Evolutionary conservation across 116 monocot genomes (phyloP).

Genomic region (Iris pallida): DNA sequence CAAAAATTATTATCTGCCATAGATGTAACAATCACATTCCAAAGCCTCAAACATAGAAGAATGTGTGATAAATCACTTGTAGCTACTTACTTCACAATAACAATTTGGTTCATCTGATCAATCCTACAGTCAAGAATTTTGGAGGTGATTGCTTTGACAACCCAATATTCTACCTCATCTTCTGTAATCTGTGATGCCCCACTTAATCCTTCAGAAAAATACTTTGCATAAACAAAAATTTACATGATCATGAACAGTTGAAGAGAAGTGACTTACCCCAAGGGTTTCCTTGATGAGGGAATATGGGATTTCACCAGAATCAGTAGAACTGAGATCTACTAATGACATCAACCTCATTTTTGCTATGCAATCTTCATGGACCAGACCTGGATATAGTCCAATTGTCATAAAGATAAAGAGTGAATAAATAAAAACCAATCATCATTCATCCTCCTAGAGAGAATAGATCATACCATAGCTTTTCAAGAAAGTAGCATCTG

Average conservation of each 20-base stretch:
- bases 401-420: background rate
- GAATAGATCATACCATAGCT: constrained; percentile 50
- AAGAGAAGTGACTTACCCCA: constrained; percentile 31
- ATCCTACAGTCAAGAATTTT: constrained; percentile 88
- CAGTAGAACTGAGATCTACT: constrained; percentile 63
- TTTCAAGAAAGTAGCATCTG: constrained; percentile 58
- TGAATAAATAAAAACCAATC: background rate
- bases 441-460: background rate
- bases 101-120: constrained; percentile 80
- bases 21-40: no score
- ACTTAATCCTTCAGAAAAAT: background rate
- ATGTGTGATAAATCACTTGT: background rate
- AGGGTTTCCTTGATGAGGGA: constrained; percentile 68
- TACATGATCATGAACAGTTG: background rate
- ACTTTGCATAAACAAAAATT: background rate
- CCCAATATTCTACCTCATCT: constrained; percentile 94
- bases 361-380: constrained; percentile 80
- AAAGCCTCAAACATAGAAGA: background rate
- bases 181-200: constrained; percentile 51
- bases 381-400: constrained; percentile 42
- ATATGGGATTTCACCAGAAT: constrained; percentile 69
- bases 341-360: constrained; percentile 92
- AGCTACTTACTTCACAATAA: constrained; percentile 63
- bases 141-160: constrained; percentile 80
- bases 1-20: no score